Evolutionary conservation across 345 rosid species (phyloP).

Genomic region (Arabidopsis arenosa): DNA sequence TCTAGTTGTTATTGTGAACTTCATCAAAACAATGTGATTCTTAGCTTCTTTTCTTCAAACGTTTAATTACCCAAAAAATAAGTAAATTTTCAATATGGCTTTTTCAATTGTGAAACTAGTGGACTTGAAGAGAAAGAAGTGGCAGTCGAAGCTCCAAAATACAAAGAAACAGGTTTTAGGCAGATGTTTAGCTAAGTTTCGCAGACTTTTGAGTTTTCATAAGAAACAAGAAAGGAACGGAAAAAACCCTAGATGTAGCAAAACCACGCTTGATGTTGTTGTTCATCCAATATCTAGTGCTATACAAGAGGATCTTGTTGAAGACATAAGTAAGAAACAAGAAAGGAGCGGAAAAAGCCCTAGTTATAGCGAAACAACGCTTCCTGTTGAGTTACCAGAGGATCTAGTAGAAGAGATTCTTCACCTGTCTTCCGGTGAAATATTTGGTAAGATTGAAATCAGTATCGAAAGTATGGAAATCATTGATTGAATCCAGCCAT

Average conservation of each 20-base stretch:
- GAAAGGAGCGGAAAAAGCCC: no score
- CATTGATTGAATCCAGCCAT: constrained; percentile 1
- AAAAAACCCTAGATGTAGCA: not conserved
- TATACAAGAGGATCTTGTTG: no score
- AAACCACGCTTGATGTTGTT: no score
- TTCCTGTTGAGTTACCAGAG: constrained; percentile 1
- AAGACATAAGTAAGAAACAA: no score
- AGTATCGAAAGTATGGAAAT: constrained; percentile 19
- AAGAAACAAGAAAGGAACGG: not conserved
- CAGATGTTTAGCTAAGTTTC: not conserved
- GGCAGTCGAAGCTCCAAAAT: not conserved
- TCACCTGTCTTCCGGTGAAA: constrained; percentile 11
- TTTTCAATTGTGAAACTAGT: constrained; percentile 13
- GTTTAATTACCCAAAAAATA: no score
- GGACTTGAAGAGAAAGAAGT: not conserved
- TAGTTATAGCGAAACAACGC: not conserved
- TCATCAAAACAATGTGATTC: not conserved
- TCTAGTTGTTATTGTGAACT: no score
- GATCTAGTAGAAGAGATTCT: constrained; percentile 28
- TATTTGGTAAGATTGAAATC: not conserved
- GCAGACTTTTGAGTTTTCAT: not conserved
- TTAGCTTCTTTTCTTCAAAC: no score
- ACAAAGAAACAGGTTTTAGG: constrained; percentile 2
- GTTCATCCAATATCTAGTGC: no score
- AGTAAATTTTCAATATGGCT: no score